Evolutionary conservation across 129 eudicot species (phyloP).

Genomic region (sunflower (Helianthus annuus)): DNA sequence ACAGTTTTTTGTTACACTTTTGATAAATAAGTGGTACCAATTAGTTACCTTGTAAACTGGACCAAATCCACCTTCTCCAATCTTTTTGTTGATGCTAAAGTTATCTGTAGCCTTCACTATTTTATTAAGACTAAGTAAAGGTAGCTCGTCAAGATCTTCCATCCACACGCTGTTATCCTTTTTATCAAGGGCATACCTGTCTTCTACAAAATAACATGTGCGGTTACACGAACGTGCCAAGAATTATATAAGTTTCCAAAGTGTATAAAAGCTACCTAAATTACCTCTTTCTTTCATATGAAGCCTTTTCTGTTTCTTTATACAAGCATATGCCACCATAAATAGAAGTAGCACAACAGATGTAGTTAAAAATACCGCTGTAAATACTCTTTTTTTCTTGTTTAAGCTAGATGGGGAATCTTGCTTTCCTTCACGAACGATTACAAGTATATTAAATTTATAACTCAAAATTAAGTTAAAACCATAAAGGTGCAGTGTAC

Average conservation of each 20-base stretch:
- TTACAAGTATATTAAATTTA: background rate
- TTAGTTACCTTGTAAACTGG: too few relatives aligned
- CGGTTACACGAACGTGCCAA: too few relatives aligned
- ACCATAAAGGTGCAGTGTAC: background rate
- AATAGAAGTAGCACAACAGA: background rate
- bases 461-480: background rate
- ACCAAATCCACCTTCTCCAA: too few relatives aligned
- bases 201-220: too few relatives aligned
- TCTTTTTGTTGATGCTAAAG: too few relatives aligned
- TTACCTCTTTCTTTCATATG: background rate
- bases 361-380: background rate
- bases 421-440: background rate
- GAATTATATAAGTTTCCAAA: background rate
- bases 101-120: too few relatives aligned
- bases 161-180: too few relatives aligned
- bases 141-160: too few relatives aligned
- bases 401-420: background rate
- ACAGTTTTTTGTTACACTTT: too few relatives aligned
- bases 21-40: too few relatives aligned
- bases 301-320: background rate
- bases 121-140: too few relatives aligned
- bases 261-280: background rate
- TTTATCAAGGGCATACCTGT: too few relatives aligned
- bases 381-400: background rate
- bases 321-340: slow-evolving; percentile 7